Percentiles rank a stretch among this genome's conserved stretches.
These are phyloP conservation scores for Paspalum notatum DNA, from an alignment of 176 grass and related monocot genomes.

Conservation along the genomic window DNA sequence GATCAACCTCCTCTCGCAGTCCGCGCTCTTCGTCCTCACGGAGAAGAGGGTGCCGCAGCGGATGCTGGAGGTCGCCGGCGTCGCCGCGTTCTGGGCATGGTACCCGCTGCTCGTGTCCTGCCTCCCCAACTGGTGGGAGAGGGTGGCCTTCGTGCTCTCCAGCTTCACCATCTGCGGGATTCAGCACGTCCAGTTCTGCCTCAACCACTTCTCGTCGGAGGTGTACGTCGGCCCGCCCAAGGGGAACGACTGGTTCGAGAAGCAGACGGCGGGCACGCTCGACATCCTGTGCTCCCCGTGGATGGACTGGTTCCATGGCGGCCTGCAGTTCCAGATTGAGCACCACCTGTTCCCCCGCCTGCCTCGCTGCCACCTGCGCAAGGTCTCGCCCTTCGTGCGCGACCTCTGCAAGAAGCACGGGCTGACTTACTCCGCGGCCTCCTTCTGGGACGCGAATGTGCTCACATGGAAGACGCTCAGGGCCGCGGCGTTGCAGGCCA, in stretches of 20 bases:
- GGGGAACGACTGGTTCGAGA: slow-evolving; percentile 99
- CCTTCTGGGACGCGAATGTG: slow-evolving; percentile 81
- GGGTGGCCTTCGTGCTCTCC: slow-evolving; percentile 62
- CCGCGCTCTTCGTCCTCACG: slow-evolving; percentile 45
- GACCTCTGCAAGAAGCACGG: slow-evolving; percentile 97
- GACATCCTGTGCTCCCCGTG: slow-evolving; percentile 81
- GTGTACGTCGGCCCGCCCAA: slow-evolving; percentile 73
- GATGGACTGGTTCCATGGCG: slow-evolving; percentile 99
- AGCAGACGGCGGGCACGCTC: slow-evolving; percentile 76
- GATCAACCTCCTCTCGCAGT: slow-evolving; percentile 78
- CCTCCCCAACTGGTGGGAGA: slow-evolving; percentile 79
- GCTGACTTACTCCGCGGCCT: slow-evolving; percentile 51
- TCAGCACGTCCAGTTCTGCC: slow-evolving; percentile 94
- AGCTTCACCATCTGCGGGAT: slow-evolving; percentile 81
- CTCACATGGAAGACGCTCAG: slow-evolving; percentile 68
- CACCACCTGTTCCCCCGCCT: slow-evolving; percentile 96
- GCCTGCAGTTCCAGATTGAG: slow-evolving; percentile 90
- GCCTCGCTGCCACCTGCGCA: slow-evolving; percentile 72
- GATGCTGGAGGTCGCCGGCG: slow-evolving; percentile 60
- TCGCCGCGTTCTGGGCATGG: slow-evolving; percentile 78
- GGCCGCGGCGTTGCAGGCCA: slow-evolving; percentile 79
- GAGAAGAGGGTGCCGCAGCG: slow-evolving; percentile 58
- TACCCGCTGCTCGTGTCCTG: slow-evolving; percentile 73
- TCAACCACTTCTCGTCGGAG: slow-evolving; percentile 87
- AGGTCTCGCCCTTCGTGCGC: slow-evolving; percentile 58